A percentile compares a stretch with the other conserved stretches of the same genome.
Conservation (phyloP, 805 yeast genomes). For the Tetrapisispora nanseiensis region DNA sequence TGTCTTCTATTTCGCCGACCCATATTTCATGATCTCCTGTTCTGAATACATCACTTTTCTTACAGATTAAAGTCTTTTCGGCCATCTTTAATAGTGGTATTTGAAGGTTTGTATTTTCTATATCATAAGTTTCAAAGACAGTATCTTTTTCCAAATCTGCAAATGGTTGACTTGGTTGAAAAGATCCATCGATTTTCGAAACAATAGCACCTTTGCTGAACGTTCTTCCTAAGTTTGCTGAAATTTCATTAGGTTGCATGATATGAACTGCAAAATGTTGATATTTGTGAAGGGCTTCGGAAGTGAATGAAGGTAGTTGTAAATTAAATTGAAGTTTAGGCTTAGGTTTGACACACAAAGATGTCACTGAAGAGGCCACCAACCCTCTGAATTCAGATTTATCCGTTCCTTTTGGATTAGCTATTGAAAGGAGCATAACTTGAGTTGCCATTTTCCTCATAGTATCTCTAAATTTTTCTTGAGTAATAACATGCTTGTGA, state of each 20-base stretch:
- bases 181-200: slow-evolving; percentile 16
- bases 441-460: slow-evolving; percentile 42
- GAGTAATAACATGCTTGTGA: slow-evolving; percentile 1
- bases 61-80: slow-evolving; percentile 56
- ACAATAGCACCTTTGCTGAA: slow-evolving; percentile 50
- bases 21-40: slow-evolving; percentile 87
- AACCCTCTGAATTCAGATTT: slow-evolving; percentile 39
- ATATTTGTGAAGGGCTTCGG: slow-evolving; percentile 49
- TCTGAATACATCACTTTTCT: slow-evolving; percentile 39
- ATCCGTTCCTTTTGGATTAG: slow-evolving; percentile 18
- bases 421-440: slow-evolving; percentile 49
- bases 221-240: slow-evolving; percentile 51
- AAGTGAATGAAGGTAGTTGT: slow-evolving; percentile 78
- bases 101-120: slow-evolving; percentile 16
- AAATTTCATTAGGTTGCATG: slow-evolving; percentile 47
- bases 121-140: slow-evolving; percentile 29
- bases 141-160: slow-evolving; percentile 28
- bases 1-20: slow-evolving; percentile 68
- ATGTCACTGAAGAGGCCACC: slow-evolving; percentile 79
- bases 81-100: slow-evolving; percentile 50
- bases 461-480: slow-evolving; percentile 5
- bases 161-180: slow-evolving; percentile 45
- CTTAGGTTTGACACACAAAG: slow-evolving; percentile 65
- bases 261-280: slow-evolving; percentile 64
- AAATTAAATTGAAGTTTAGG: slow-evolving; percentile 80